Evolutionary conservation across 805 yeast species (phyloP), one percentile per base, ranked within the genome.

Genomic region (Metschnikowia arizonensis): DNA sequence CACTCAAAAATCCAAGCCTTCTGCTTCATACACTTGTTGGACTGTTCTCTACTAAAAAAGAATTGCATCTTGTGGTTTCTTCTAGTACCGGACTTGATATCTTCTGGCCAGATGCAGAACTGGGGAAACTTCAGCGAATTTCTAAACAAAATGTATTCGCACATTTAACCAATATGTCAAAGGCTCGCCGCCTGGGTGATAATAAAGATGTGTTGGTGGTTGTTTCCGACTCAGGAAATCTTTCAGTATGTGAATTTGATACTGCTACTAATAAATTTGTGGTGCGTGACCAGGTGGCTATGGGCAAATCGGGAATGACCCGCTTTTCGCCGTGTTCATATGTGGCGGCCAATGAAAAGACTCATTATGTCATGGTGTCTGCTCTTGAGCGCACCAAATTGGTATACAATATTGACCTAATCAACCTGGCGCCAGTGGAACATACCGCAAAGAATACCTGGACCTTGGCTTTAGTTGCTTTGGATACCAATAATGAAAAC

Each of bases 401-500:
- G n/a, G 80, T 85, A 1, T 88, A 83, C 59, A 79, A 81, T 29
- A 60, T 88, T 17, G 70, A 77, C 43, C 42, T 33, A 39, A 52
- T 59, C 3, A 48, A 83, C 21, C 68, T 70, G 11, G 65, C 88
- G 1, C 96, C 97, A 0, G 62, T 89, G 39, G 95, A 87, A 50
- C 82, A 85, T 1, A 70, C 73, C 35, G 65, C 77, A 24, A 69
- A 79, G 5, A 64, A 70, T 26, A 54, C 65, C 0, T 57, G 88
- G 7, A 80, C 89, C 0, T 66, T 84, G 26, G 62, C 62, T 12
- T 56, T 82, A 2, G 63, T 77, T 14, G 83, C 85, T 0, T 59
- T 91, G 39, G 95, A 89, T 59, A 84, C 83, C 2, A 86, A 83
- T 0, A 83, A 74, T 60, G 93, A 85, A 15, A 89, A 88, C 57